These are phyloP conservation scores for Coffea eugenioides DNA, from an alignment of 257 asterid species.

Conservation along the genomic window DNA sequence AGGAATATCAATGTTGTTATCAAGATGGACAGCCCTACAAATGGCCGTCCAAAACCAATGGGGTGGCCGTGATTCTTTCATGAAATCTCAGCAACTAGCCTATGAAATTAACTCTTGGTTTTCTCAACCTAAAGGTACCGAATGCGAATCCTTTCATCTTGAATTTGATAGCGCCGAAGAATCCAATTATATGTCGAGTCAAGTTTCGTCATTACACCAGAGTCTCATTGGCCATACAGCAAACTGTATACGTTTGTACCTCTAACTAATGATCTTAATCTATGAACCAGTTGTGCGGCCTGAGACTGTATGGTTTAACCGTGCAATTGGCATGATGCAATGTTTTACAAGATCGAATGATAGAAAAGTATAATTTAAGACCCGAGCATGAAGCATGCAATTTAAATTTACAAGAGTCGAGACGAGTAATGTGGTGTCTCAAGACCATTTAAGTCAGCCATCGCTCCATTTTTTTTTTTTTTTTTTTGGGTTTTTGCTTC, in stretches of 20 bases:
- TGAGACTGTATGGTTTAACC: no score
- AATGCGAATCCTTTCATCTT: background rate
- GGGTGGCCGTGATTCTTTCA: constrained; percentile 47
- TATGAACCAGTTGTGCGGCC: no score
- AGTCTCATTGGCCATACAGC: no score
- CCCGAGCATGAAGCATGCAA: no score
- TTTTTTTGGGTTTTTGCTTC: background rate
- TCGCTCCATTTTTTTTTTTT: background rate
- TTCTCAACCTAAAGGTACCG: constrained; percentile 30
- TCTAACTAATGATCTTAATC: no score
- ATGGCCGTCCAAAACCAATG: constrained; percentile 47
- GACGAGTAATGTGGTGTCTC: background rate
- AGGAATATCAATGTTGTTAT: constrained; percentile 36
- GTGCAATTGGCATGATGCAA: no score
- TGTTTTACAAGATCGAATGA: no score
- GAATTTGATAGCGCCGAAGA: background rate
- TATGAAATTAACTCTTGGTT: constrained; percentile 41
- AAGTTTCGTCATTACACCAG: no score
- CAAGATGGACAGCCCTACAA: constrained; percentile 46
- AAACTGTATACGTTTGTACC: background rate
- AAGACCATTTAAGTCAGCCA: background rate
- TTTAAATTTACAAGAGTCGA: background rate
- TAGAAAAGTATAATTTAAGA: background rate
- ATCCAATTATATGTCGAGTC: background rate
- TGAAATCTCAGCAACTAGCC: constrained; percentile 33